phyloP scores from a whole-genome alignment of 768 basidiomycete genomes.

The Calocybe indica region DNA sequence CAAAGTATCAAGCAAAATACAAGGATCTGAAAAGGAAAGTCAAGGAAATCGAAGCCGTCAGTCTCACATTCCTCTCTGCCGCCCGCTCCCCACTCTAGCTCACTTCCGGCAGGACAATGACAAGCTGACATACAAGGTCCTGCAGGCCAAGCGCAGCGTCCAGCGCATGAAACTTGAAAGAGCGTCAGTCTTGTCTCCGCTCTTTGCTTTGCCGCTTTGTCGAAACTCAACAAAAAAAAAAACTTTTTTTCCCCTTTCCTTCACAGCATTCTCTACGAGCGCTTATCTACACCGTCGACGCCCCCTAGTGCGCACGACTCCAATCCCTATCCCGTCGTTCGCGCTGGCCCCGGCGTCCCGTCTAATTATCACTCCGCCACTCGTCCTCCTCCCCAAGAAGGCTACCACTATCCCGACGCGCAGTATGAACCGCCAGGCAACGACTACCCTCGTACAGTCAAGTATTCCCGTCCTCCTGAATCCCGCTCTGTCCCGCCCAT shows the following conservation, averaged over 20 bases:
- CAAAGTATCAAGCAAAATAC: slow-evolving; percentile 84
- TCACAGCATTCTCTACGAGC: slow-evolving; percentile 68
- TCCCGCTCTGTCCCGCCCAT: slow-evolving; percentile 42
- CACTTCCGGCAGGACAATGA: slow-evolving; percentile 68
- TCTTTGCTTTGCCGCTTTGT: slow-evolving; percentile 11
- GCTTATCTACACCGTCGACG: slow-evolving; percentile 52
- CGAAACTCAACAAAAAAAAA: slow-evolving; percentile 5
- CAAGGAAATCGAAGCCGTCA: slow-evolving; percentile 75
- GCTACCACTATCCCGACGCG: slow-evolving; percentile 34
- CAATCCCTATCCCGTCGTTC: slow-evolving; percentile 22
- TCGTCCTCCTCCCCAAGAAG: slow-evolving; percentile 26
- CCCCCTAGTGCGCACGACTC: slow-evolving; percentile 46
- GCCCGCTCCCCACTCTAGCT: slow-evolving; percentile 8
- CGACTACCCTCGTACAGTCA: slow-evolving; percentile 46
- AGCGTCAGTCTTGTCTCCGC: slow-evolving; percentile 54
- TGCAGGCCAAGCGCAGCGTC: slow-evolving; percentile 75
- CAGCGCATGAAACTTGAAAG: slow-evolving; percentile 85
- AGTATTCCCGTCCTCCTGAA: slow-evolving; percentile 43
- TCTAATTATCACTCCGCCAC: slow-evolving; percentile 28
- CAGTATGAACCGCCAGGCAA: slow-evolving; percentile 39
- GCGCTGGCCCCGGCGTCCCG: slow-evolving; percentile 27
- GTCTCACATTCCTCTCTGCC: slow-evolving; percentile 23
- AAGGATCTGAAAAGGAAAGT: slow-evolving; percentile 86
- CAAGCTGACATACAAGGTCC: slow-evolving; percentile 76
- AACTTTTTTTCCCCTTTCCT: neutral